These are phyloP conservation scores for Chalara sp. DNA, from an alignment of 2,329 filamentous ascomycete genomes.

Conservation along the genomic window DNA sequence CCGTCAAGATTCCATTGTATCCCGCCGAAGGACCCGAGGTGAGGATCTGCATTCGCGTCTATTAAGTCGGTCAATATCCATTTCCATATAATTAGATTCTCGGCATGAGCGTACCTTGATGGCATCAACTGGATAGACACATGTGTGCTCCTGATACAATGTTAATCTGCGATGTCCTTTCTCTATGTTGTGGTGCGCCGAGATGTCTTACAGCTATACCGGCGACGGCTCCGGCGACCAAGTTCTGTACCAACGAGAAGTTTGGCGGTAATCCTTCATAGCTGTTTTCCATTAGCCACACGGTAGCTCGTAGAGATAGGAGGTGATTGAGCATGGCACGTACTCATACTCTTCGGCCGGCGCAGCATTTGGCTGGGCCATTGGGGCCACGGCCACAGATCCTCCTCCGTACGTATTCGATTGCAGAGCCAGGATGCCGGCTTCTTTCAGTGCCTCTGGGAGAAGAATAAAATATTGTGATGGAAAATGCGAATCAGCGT, in stretches of 20 bases:
- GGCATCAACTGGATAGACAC: constrained; percentile 98
- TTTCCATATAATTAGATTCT: constrained; percentile 4
- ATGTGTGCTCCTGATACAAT: constrained; percentile 74
- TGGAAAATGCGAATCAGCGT: too few species aligned
- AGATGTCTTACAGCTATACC: constrained; percentile 39
- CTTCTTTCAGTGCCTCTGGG: constrained; percentile 8
- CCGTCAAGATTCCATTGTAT: constrained; percentile 86
- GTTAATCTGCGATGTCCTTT: constrained; percentile 15
- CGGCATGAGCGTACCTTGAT: constrained; percentile 64
- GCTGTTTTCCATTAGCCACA: constrained; percentile 30
- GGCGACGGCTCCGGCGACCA: constrained; percentile 92
- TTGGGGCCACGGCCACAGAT: constrained; percentile 60
- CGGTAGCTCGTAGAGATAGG: too few species aligned
- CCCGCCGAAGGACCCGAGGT: constrained; percentile 74
- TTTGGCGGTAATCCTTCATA: constrained; percentile 94
- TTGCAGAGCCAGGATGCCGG: constrained; percentile 56
- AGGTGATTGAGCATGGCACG: constrained; percentile 25
- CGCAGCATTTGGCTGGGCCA: constrained; percentile 62
- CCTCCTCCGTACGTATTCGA: constrained; percentile 54
- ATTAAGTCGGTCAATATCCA: constrained; percentile 14
- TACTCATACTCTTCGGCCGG: constrained; percentile 62
- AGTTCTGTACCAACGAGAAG: constrained; percentile 90
- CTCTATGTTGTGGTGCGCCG: not conserved
- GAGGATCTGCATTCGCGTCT: constrained; percentile 98
- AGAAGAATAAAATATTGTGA: too few species aligned